Conservation (phyloP, 805 yeast species). For the Groenewaldozyma tartarivorans region DNA sequence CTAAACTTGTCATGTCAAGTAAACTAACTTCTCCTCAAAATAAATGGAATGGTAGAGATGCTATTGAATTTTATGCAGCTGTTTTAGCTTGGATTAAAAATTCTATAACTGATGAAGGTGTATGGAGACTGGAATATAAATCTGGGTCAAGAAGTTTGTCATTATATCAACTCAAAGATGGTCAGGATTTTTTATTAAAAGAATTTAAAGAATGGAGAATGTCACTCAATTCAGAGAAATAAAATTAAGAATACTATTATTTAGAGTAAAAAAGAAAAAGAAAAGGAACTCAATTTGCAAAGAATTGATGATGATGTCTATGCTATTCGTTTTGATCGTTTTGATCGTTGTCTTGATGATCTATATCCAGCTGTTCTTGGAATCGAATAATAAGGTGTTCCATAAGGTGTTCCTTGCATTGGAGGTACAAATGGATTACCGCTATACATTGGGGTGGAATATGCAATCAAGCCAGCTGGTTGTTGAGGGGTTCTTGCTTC, state of each 20-base stretch:
- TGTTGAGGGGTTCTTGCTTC: not conserved
- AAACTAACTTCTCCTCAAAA: conserved; percentile 9
- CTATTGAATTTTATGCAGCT: conserved; percentile 81
- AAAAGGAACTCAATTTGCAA: not conserved
- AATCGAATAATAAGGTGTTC: not conserved
- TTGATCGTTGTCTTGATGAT: no score
- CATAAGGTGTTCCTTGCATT: not conserved
- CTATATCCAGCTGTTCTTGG: not conserved
- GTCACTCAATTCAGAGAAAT: no score
- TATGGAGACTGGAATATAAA: conserved; percentile 49
- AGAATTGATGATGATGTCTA: no score
- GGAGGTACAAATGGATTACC: not conserved
- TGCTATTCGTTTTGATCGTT: no score
- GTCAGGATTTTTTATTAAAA: not conserved
- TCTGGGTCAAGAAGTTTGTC: conserved; percentile 31
- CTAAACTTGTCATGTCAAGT: conserved; percentile 29
- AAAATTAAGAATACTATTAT: no score
- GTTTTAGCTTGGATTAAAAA: conserved; percentile 67
- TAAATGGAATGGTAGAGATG: conserved; percentile 62
- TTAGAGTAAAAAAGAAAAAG: no score
- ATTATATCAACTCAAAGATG: not conserved
- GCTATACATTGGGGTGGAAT: not conserved
- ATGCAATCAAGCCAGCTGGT: not conserved
- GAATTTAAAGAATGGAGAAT: not conserved
- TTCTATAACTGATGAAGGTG: conserved; percentile 43